Evolutionary conservation across 305 asterid genomes (phyloP), one percentile per base, ranked within the genome.

Genomic region (Nicotiana rustica): DNA sequence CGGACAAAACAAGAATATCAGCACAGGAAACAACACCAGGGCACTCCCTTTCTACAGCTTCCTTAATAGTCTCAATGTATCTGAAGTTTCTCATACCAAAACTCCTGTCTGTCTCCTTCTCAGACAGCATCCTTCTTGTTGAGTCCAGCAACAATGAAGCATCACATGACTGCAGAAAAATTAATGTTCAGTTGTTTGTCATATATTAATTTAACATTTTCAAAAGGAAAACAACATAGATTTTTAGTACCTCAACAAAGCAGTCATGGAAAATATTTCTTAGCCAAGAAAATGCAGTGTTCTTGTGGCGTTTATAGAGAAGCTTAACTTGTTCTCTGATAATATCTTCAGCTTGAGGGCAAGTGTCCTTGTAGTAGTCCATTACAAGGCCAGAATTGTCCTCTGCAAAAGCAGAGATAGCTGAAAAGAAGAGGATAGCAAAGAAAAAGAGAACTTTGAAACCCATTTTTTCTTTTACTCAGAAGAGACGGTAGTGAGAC

Each of bases 261-360:
- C 99, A 94, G 93, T 96, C 99, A 77, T 96, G 99, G 91, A 96
- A 96, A 82, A 96, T 92, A 92, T 94, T 96, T 78, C 99, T 91
- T 70, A 96, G 98, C 98, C 99, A 96, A 29, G 98, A 96, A 85
- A 94, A 96, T 1, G 99, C 99, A 66, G 99, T 96, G 93, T 96
- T 96, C 92, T 96, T 96, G 95, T 96, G 99, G 88, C 98, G 97
- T 87, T 96, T 96, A 93, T 96, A 96, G 5, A 96, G 97, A 29
- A 96, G 97, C 82, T 88, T 90, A 70, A 96, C 99, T 86, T 96
- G 99, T 65, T 94, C 98, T 18, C 79, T 91, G 91, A 96, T 94
- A 86, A 96, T 87, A 1, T 96, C 98, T 81, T 96, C 99, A 61
- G 99, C 99, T 84, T 94, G 99, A 69, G 99, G 99, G 64, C 99